These are phyloP conservation scores for Eucalyptus decipiens DNA, from an alignment of 345 rosid genomes.

Conservation along the genomic window DNA sequence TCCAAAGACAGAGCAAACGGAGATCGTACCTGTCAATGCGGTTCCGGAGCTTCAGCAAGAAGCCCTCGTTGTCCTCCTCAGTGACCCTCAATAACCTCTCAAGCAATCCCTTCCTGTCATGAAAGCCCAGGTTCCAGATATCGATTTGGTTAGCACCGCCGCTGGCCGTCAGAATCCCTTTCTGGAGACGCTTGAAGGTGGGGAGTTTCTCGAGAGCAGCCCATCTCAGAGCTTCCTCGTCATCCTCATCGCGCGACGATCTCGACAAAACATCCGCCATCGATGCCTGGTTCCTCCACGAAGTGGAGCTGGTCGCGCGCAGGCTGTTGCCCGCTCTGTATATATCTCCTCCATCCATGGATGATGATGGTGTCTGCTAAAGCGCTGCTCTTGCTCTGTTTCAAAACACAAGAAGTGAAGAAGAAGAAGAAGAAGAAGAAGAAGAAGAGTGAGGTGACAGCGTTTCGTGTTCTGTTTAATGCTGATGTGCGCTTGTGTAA, in stretches of 20 bases:
- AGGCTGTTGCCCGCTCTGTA: constrained; percentile 2
- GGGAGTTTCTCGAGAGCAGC: constrained; percentile 52
- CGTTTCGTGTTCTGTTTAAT: neutral
- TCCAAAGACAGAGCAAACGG: neutral
- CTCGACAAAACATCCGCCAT: constrained; percentile 10
- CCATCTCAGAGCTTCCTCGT: constrained; percentile 46
- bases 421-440: neutral
- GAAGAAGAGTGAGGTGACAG: too few species aligned
- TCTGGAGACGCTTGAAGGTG: constrained; percentile 25
- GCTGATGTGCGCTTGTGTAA: neutral
- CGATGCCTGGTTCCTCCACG: neutral
- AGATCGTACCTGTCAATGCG: neutral
- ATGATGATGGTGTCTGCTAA: neutral
- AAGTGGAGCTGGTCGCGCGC: neutral
- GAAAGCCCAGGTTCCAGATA: constrained; percentile 13
- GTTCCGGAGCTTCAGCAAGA: constrained; percentile 6
- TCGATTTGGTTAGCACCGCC: constrained; percentile 14
- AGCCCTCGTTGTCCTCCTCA: constrained; percentile 27
- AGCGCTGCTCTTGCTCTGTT: neutral
- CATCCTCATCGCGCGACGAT: constrained; percentile 30
- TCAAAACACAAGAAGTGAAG: neutral
- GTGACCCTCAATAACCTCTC: constrained; percentile 20
- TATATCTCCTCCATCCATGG: constrained; percentile 2
- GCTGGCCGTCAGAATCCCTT: constrained; percentile 10
- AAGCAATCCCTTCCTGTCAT: constrained; percentile 14